A percentile compares a stretch with the other conserved stretches of the same genome.
Conservation (phyloP, 768 basidiomycete species). For the Phanerochaete sordida region DNA sequence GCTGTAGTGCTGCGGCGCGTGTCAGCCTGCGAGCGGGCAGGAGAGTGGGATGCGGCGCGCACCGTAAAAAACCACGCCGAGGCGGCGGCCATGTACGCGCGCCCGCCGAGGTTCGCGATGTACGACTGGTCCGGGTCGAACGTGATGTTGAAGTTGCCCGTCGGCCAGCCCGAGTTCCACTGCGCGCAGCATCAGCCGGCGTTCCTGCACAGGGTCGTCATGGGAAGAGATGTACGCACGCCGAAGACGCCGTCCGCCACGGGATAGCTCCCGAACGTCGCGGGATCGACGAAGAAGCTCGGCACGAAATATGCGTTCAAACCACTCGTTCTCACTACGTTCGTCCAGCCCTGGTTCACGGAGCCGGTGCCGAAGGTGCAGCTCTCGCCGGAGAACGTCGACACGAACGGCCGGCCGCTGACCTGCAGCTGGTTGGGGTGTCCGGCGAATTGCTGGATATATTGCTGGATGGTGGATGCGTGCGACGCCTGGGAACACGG, state of each 20-base stretch:
- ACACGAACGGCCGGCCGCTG: constrained; percentile 49
- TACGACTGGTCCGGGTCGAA: constrained; percentile 20
- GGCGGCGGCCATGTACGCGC: constrained; percentile 48
- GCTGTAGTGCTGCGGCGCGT: constrained; percentile 63
- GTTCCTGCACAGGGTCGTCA: too few relatives aligned
- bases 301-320: constrained; percentile 61
- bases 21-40: not conserved
- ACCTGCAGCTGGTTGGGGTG: constrained; percentile 59
- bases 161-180: constrained; percentile 85
- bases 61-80: constrained; percentile 77
- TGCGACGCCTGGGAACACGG: constrained; percentile 48
- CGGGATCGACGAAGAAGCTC: constrained; percentile 58
- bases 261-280: constrained; percentile 33
- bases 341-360: constrained; percentile 51
- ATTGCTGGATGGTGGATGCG: constrained; percentile 32
- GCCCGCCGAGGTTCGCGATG: constrained; percentile 19
- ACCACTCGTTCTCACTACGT: constrained; percentile 45
- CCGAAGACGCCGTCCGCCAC: constrained; percentile 60
- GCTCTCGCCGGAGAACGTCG: constrained; percentile 67
- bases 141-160: constrained; percentile 23
- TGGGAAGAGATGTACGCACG: constrained; percentile 30
- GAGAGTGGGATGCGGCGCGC: not conserved
- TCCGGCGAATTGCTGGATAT: constrained; percentile 44
- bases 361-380: constrained; percentile 63
- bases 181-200: constrained; percentile 20